A percentile compares a stretch with the other conserved stretches of the same genome.
Evolutionary conservation across 495 filamentous ascomycete genomes (phyloP).

Genomic region (Sporormia fimetaria): DNA sequence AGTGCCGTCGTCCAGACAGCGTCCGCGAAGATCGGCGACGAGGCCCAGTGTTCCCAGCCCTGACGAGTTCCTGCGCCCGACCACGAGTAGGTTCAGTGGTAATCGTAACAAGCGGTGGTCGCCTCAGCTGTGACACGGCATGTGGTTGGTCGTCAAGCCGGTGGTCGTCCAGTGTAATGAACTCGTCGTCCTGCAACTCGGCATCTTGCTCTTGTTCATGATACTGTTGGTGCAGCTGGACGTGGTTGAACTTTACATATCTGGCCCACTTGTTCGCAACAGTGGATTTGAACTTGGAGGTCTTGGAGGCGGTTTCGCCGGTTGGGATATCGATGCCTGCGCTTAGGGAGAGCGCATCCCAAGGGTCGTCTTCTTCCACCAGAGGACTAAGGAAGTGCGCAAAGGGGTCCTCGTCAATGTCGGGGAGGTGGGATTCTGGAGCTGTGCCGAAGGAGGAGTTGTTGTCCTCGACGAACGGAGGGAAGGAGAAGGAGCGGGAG

Average conservation of each 20-base stretch:
- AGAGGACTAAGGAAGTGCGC: conserved; percentile 34
- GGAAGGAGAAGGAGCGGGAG: conserved; percentile 31
- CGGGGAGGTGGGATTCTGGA: conserved; percentile 11
- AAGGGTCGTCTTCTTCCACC: conserved; percentile 30
- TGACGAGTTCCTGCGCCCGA: conserved; percentile 24
- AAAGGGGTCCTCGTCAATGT: conserved; percentile 35
- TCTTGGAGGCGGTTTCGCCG: conserved; percentile 16
- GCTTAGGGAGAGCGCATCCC: conserved; percentile 25
- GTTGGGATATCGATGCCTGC: conserved; percentile 28
- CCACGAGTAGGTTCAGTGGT: conserved; percentile 27
- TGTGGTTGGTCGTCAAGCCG: conserved; percentile 16
- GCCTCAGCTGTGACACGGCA: conserved; percentile 18
- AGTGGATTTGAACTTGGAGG: conserved; percentile 21
- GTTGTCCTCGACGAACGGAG: conserved; percentile 21
- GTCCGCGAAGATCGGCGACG: conserved; percentile 24
- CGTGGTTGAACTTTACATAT: conserved; percentile 25
- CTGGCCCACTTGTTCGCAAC: conserved; percentile 26
- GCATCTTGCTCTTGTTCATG: conserved; percentile 12
- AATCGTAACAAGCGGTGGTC: conserved; percentile 20
- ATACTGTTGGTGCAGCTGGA: conserved; percentile 21
- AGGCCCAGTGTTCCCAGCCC: conserved; percentile 3
- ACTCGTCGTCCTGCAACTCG: conserved; percentile 15
- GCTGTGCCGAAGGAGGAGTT: conserved; percentile 13
- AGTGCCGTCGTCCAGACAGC: conserved; percentile 31
- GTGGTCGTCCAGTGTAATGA: conserved; percentile 24